Percentiles rank a stretch among this genome's conserved stretches.
phyloP scores from a whole-genome alignment of 192 early-diverging fungal species.

The Coemansia guatemalensis region DNA sequence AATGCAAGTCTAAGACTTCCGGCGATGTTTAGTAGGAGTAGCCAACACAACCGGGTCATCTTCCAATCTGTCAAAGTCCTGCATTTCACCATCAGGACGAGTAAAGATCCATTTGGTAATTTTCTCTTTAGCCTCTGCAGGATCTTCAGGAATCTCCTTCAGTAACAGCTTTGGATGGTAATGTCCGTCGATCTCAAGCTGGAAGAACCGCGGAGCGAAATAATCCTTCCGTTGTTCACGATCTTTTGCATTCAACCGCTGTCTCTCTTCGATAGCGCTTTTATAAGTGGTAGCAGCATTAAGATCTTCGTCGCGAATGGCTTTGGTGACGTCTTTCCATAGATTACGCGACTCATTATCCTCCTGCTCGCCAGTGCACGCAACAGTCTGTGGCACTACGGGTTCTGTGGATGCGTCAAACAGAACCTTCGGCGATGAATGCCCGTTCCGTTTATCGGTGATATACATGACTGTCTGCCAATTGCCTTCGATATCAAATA shows the following conservation, averaged over 20 bases:
- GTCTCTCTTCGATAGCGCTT: conserved; percentile 67
- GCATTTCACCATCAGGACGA: conserved; percentile 26
- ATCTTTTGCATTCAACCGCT: conserved; percentile 59
- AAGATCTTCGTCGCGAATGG: conserved; percentile 62
- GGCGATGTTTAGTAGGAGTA: conserved; percentile 4
- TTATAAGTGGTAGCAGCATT: conserved; percentile 72
- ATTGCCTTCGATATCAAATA: conserved; percentile 85
- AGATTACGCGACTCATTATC: conserved; percentile 78
- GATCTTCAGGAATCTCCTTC: conserved; percentile 34
- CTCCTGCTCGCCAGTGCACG: conserved; percentile 69
- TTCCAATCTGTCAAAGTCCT: conserved; percentile 36
- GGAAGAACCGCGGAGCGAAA: conserved; percentile 71
- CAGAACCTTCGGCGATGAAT: conserved; percentile 56
- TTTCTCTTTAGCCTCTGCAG: conserved; percentile 22
- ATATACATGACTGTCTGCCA: conserved; percentile 76
- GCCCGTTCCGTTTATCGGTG: conserved; percentile 11
- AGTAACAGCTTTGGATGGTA: conserved; percentile 46
- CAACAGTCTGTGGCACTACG: conserved; percentile 69
- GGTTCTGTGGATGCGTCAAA: conserved; percentile 70
- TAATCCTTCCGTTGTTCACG: conserved; percentile 56
- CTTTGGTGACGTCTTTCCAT: conserved; percentile 76
- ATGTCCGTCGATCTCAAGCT: conserved; percentile 42
- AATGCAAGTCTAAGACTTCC: not conserved
- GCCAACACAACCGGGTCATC: conserved; percentile 40
- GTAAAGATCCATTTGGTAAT: conserved; percentile 47